Evolutionary conservation across 2,329 filamentous ascomycete species (phyloP).

Genomic region (Huntiella omanensis): DNA sequence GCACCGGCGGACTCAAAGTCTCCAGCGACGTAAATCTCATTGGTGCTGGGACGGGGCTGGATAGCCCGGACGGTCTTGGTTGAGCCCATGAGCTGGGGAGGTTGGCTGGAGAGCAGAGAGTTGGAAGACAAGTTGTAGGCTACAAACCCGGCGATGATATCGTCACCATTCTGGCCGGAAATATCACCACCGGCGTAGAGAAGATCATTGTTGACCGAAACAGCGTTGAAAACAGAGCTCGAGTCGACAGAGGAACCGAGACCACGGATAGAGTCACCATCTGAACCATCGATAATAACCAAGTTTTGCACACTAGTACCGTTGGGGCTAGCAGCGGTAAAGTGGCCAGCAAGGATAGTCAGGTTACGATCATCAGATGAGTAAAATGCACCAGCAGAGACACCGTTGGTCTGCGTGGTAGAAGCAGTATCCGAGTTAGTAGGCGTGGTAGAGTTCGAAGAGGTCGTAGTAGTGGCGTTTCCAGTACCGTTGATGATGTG

Average conservation of each 20-base stretch:
- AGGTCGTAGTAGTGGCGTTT: conserved; percentile 19
- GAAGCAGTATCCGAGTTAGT: neutral
- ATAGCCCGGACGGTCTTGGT: conserved; percentile 61
- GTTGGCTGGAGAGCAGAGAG: conserved; percentile 45
- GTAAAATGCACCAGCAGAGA: conserved; percentile 67
- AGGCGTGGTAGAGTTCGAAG: conserved; percentile 20
- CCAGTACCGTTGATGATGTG: conserved; percentile 26
- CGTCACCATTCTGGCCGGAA: conserved; percentile 47
- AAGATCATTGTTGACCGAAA: conserved; percentile 46
- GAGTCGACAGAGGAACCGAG: conserved; percentile 45
- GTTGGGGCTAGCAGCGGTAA: conserved; percentile 49
- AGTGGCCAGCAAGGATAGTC: conserved; percentile 77
- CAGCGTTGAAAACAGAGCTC: conserved; percentile 55
- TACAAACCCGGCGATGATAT: conserved; percentile 51
- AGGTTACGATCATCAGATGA: conserved; percentile 51
- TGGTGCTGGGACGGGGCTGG: conserved; percentile 46
- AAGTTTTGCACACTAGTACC: conserved; percentile 62
- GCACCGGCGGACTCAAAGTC: conserved; percentile 68
- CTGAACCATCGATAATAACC: conserved; percentile 60
- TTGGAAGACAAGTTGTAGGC: conserved; percentile 55
- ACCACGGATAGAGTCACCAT: conserved; percentile 47
- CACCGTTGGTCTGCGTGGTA: conserved; percentile 29
- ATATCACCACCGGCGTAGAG: conserved; percentile 73
- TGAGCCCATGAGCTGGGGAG: conserved; percentile 52
- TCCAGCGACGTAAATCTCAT: conserved; percentile 71